Evolutionary conservation across 2,329 filamentous ascomycete genomes (phyloP).

Genomic region (Hypoxylon sp.): DNA sequence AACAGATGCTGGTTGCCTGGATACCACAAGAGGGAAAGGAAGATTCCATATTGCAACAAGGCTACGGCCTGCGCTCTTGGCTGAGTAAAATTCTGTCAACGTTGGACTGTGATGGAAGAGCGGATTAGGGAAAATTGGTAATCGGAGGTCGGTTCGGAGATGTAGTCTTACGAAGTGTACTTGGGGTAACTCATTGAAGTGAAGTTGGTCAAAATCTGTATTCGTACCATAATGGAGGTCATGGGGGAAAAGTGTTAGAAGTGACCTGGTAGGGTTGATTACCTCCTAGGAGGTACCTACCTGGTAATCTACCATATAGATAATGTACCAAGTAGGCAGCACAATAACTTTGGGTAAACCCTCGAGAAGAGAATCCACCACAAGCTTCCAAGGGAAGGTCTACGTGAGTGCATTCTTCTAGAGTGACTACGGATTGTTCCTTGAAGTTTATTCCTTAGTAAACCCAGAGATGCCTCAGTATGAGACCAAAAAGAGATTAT

Average conservation of each 20-base stretch:
- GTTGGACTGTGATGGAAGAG: neutral
- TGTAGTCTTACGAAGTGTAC: neutral
- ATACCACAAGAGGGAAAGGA: neutral
- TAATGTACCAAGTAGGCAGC: neutral
- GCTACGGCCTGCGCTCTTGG: neutral
- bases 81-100: slow-evolving; percentile 2
- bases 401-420: neutral
- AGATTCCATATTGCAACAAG: neutral
- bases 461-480: neutral
- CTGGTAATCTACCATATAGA: too few relatives aligned
- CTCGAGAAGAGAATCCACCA: slow-evolving; percentile 2
- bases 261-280: neutral
- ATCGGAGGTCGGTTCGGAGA: neutral
- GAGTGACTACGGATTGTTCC: neutral
- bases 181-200: neutral
- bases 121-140: neutral
- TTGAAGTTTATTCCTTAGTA: neutral
- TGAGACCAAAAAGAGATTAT: neutral
- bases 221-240: neutral
- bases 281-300: too few relatives aligned
- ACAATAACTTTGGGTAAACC: neutral
- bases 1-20: slow-evolving; percentile 60
- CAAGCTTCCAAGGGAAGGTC: neutral
- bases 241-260: neutral
- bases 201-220: neutral